phyloP scores from a whole-genome alignment of 2,329 filamentous ascomycete species.

The Aspergillus nomiae region DNA sequence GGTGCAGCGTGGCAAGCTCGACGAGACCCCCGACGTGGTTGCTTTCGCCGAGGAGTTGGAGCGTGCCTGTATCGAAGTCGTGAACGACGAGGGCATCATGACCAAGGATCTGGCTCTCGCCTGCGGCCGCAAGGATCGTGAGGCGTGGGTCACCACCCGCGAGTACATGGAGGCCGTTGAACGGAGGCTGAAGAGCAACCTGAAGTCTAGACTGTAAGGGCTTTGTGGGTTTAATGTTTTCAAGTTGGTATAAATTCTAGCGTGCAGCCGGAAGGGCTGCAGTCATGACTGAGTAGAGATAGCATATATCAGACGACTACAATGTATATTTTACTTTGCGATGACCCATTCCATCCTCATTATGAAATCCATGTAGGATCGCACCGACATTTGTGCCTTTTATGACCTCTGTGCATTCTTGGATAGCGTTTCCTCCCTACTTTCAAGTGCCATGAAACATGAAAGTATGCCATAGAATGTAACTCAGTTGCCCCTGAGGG shows the following conservation, averaged over 20 bases:
- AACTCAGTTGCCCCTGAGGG: not conserved
- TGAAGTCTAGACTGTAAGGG: conserved; percentile 48
- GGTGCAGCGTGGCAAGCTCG: conserved; percentile 87
- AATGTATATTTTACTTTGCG: conserved; percentile 16
- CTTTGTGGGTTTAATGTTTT: conserved; percentile 13
- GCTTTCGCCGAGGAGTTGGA: conserved; percentile 90
- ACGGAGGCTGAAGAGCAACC: conserved; percentile 76
- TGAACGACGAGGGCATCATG: conserved; percentile 94
- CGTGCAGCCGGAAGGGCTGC: conserved; percentile 13
- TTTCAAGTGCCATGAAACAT: too few species aligned
- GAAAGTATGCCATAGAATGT: not conserved
- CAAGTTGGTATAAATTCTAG: conserved; percentile 17
- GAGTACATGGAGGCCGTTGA: conserved; percentile 94
- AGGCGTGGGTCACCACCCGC: conserved; percentile 85
- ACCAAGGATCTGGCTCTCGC: conserved; percentile 98
- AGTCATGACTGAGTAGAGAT: conserved; percentile 12
- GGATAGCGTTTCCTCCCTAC: not conserved
- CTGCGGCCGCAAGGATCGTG: conserved; percentile 81
- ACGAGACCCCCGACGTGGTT: conserved; percentile 87
- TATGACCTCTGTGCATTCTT: not conserved
- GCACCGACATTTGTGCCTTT: not conserved
- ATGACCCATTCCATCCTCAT: not conserved
- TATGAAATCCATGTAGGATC: too few species aligned
- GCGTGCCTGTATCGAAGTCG: conserved; percentile 89
- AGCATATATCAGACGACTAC: conserved; percentile 9